Conservation (phyloP, 352 stramenopile genomes). For the Phytophthora colocasiae region DNA sequence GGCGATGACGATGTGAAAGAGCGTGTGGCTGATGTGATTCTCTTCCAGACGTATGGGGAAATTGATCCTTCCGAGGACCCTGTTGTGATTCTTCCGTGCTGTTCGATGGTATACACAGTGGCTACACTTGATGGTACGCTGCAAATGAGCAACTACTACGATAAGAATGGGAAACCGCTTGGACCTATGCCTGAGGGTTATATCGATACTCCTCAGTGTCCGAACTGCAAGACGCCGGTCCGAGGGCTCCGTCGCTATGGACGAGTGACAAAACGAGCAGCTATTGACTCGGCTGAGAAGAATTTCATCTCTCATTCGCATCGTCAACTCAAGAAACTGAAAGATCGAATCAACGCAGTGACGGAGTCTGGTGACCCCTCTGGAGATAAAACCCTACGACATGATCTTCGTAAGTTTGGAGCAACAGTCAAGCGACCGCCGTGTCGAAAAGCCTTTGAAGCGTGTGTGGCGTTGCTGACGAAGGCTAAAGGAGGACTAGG, state of each 20-base stretch:
- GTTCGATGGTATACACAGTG: conserved; percentile 70
- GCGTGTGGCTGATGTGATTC: conserved; percentile 67
- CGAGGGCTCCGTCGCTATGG: conserved; percentile 50
- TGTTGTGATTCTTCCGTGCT: conserved; percentile 74
- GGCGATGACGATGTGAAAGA: conserved; percentile 41
- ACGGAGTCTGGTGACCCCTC: conserved; percentile 17
- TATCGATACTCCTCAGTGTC: conserved; percentile 47
- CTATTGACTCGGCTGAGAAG: conserved; percentile 51
- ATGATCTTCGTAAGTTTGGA: conserved; percentile 34
- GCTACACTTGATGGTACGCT: conserved; percentile 79
- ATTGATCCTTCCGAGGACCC: conserved; percentile 71
- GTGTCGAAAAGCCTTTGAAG: conserved; percentile 45
- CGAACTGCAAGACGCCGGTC: conserved; percentile 55
- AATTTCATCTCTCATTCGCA: conserved; percentile 53
- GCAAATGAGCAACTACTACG: conserved; percentile 41
- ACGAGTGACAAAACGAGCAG: conserved; percentile 49
- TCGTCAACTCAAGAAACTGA: conserved; percentile 20
- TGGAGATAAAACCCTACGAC: conserved; percentile 26
- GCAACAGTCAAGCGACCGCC: conserved; percentile 29
- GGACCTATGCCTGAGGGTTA: conserved; percentile 33
- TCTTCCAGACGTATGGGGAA: conserved; percentile 63
- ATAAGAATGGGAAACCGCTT: conserved; percentile 26
- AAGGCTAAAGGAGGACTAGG: conserved; percentile 31
- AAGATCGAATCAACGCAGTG: conserved; percentile 31
- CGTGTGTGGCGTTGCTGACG: conserved; percentile 40